These are phyloP conservation scores for Blastocladiella britannica DNA, from an alignment of 192 early-diverging fungal species.

Conservation along the genomic window DNA sequence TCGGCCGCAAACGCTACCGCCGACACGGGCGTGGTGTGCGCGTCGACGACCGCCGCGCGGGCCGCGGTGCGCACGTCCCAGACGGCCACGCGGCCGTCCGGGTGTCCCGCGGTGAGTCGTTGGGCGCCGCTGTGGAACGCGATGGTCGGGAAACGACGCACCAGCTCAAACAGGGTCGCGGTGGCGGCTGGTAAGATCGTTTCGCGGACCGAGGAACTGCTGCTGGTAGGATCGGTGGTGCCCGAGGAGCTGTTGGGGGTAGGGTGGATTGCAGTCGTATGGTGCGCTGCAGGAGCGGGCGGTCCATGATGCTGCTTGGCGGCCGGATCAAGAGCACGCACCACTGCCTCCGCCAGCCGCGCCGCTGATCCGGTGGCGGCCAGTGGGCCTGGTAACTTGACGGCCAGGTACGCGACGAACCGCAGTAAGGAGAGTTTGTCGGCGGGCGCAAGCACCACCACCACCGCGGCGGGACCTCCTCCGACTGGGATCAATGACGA, in stretches of 20 bases:
- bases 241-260: too few relatives aligned
- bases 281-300: too few relatives aligned
- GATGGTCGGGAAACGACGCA: neutral
- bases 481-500: too few relatives aligned
- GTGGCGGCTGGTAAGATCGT: neutral
- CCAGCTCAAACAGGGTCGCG: neutral
- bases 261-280: too few relatives aligned
- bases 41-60: neutral
- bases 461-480: too few relatives aligned
- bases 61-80: neutral
- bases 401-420: neutral
- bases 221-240: too few relatives aligned
- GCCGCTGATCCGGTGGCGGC: neutral
- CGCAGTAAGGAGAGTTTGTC: neutral
- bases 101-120: neutral
- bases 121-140: neutral
- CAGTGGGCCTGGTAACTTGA: neutral
- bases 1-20: neutral
- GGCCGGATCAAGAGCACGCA: neutral
- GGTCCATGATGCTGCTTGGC: too few relatives aligned
- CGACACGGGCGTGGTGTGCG: neutral
- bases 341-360: neutral
- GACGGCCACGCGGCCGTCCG: neutral
- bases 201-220: neutral
- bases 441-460: too few relatives aligned